A percentile compares a stretch with the other conserved stretches of the same genome.
These are phyloP conservation scores for Achlya hypogyna DNA, from an alignment of 352 stramenopile species.

Conservation along the genomic window DNA sequence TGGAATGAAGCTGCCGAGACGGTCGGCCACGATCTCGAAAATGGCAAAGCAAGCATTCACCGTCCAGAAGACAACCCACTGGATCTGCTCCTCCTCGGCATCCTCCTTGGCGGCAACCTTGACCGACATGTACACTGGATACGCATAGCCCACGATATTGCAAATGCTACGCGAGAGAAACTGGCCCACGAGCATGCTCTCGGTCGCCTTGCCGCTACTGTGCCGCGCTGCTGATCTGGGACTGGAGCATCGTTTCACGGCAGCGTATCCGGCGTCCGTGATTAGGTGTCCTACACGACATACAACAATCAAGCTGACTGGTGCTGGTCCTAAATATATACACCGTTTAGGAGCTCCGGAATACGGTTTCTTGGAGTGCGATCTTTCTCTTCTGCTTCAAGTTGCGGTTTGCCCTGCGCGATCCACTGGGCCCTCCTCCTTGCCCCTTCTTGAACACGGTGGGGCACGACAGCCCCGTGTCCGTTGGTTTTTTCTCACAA, in stretches of 20 bases:
- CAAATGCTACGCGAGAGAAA: slow-evolving; percentile 41
- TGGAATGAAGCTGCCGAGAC: slow-evolving; percentile 43
- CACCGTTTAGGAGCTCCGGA: not conserved
- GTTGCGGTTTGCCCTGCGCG: too few species aligned
- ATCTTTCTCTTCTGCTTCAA: too few species aligned
- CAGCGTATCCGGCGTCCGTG: not conserved
- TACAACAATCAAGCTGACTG: not conserved
- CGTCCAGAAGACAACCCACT: slow-evolving; percentile 24
- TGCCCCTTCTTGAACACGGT: too few species aligned
- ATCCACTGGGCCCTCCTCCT: too few species aligned
- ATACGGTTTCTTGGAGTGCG: too few species aligned
- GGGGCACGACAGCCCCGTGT: too few species aligned
- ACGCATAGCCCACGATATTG: slow-evolving; percentile 47
- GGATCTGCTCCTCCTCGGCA: slow-evolving; percentile 27
- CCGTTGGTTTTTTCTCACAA: too few species aligned
- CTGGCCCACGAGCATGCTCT: slow-evolving; percentile 36
- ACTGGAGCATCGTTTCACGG: slow-evolving; percentile 1
- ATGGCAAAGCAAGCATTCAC: slow-evolving; percentile 53
- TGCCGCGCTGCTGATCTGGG: not conserved
- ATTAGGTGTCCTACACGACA: not conserved
- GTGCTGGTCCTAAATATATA: not conserved
- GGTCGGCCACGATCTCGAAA: slow-evolving; percentile 51
- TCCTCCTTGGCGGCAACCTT: slow-evolving; percentile 43
- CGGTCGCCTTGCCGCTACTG: not conserved
- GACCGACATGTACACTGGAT: slow-evolving; percentile 53